Percentiles rank a stretch among this genome's conserved stretches.
Evolutionary conservation across 2,329 filamentous ascomycete species (phyloP).

Genomic region (Taxawa tesnikishii): DNA sequence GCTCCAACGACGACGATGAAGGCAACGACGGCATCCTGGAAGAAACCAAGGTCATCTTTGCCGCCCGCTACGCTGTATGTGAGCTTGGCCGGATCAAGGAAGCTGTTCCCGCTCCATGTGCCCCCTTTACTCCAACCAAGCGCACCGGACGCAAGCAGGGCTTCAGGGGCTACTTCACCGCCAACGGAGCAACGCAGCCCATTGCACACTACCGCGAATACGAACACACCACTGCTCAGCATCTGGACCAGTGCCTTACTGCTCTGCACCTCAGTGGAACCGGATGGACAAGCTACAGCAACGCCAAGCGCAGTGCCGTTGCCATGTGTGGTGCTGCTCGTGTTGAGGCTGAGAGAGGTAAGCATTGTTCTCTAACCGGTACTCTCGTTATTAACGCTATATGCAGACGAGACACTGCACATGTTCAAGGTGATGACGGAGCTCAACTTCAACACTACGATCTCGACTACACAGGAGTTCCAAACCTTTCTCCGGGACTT

Average conservation of each 20-base stretch:
- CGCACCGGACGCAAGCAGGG: slow-evolving; percentile 18
- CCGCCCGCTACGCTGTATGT: slow-evolving; percentile 50
- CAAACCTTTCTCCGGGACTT: slow-evolving; percentile 2
- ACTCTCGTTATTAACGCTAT: neutral
- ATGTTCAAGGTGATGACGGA: slow-evolving; percentile 4
- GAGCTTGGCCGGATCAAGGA: slow-evolving; percentile 44
- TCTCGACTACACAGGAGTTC: slow-evolving; percentile 1
- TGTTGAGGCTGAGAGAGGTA: slow-evolving; percentile 44
- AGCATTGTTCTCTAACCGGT: neutral
- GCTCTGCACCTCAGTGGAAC: slow-evolving; percentile 42
- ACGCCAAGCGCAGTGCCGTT: slow-evolving; percentile 47
- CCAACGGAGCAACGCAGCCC: slow-evolving; percentile 7
- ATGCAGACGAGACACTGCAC: slow-evolving; percentile 4
- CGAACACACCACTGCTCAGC: slow-evolving; percentile 15
- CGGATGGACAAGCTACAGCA: slow-evolving; percentile 54
- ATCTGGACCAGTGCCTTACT: slow-evolving; percentile 39
- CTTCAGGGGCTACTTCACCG: slow-evolving; percentile 13
- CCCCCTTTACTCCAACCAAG: slow-evolving; percentile 31
- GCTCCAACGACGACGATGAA: slow-evolving; percentile 13
- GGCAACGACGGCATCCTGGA: slow-evolving; percentile 24
- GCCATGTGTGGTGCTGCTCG: slow-evolving; percentile 51
- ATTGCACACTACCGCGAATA: slow-evolving; percentile 10
- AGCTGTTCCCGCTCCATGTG: slow-evolving; percentile 38
- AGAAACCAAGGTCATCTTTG: slow-evolving; percentile 43
- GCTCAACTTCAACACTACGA: slow-evolving; percentile 1